phyloP scores from a whole-genome alignment of 225 moss, liverwort and hornwort species.

The Physcomitrellopsis africana region DNA sequence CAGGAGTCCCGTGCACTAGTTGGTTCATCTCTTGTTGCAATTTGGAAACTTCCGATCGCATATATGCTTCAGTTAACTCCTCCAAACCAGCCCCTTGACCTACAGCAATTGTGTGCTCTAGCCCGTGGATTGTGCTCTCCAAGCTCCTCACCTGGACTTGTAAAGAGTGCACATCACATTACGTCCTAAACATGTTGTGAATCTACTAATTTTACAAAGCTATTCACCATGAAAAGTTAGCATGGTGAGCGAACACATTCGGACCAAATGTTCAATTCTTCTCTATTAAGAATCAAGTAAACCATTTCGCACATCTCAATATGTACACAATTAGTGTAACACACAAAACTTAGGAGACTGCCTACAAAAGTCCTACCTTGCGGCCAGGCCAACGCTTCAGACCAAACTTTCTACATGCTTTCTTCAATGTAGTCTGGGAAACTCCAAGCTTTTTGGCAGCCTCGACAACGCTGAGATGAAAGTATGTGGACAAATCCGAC shows the following conservation, averaged over 20 bases:
- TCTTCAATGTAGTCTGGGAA: conserved; percentile 90
- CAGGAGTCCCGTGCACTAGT: conserved; percentile 84
- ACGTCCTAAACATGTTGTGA: background rate
- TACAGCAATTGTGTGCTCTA: conserved; percentile 86
- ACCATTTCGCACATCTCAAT: background rate
- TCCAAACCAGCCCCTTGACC: conserved; percentile 82
- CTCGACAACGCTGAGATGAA: conserved; percentile 89
- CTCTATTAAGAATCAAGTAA: too few relatives aligned
- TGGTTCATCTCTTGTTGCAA: conserved; percentile 91
- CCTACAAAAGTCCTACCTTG: conserved; percentile 52
- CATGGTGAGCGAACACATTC: background rate
- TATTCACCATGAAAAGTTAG: background rate
- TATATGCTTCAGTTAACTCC: conserved; percentile 75
- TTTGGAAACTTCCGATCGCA: conserved; percentile 82
- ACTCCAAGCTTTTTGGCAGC: conserved; percentile 94
- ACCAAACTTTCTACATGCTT: conserved; percentile 92
- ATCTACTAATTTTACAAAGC: background rate
- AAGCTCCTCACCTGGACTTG: conserved; percentile 75
- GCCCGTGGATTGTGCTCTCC: conserved; percentile 80
- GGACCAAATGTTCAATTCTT: background rate
- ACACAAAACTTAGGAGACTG: background rate
- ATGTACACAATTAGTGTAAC: too few relatives aligned
- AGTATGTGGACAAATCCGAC: conserved; percentile 75
- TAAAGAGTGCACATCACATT: background rate
- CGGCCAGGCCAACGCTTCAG: conserved; percentile 96